Percentiles rank a stretch among this genome's conserved stretches.
Conservation (phyloP, 495 filamentous ascomycete genomes). For the Penicillium turbatum region DNA sequence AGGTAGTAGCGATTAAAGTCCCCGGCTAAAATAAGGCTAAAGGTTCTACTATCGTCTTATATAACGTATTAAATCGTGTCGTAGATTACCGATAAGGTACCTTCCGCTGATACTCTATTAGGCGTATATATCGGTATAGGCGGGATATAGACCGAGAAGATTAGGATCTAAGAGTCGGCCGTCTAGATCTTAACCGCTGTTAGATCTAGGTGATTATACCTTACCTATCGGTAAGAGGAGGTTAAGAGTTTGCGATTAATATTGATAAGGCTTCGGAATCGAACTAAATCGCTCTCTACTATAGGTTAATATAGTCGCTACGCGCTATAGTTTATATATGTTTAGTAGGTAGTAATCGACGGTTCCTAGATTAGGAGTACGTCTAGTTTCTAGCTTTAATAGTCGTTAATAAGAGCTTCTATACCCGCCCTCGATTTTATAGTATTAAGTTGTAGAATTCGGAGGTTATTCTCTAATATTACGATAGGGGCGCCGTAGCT, state of each 20-base stretch:
- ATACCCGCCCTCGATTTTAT: conserved; percentile 26
- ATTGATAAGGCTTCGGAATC: conserved; percentile 26
- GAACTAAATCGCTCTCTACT: neutral
- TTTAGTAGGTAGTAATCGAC: conserved; percentile 19
- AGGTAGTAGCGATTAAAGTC: conserved; percentile 13
- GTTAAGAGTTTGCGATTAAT: conserved; percentile 24
- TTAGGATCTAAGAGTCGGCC: conserved; percentile 13
- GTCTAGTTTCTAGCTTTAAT: conserved; percentile 21
- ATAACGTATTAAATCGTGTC: neutral
- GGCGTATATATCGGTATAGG: conserved; percentile 2
- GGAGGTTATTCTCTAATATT: conserved; percentile 23
- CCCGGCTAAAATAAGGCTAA: neutral
- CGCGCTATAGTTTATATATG: conserved; percentile 29
- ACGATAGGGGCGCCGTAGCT: neutral
- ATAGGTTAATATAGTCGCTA: conserved; percentile 27
- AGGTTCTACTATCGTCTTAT: neutral
- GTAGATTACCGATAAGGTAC: conserved; percentile 12
- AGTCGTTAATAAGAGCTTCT: conserved; percentile 30
- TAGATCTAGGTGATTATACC: conserved; percentile 22
- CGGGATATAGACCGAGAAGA: conserved; percentile 21
- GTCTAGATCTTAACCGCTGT: conserved; percentile 24
- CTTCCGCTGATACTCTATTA: neutral
- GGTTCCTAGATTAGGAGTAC: conserved; percentile 28
- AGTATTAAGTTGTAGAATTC: conserved; percentile 29
- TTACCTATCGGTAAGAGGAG: conserved; percentile 19